Evolutionary conservation across 352 stramenopile genomes (phyloP).

Genomic region (Phytopythium litorale): DNA sequence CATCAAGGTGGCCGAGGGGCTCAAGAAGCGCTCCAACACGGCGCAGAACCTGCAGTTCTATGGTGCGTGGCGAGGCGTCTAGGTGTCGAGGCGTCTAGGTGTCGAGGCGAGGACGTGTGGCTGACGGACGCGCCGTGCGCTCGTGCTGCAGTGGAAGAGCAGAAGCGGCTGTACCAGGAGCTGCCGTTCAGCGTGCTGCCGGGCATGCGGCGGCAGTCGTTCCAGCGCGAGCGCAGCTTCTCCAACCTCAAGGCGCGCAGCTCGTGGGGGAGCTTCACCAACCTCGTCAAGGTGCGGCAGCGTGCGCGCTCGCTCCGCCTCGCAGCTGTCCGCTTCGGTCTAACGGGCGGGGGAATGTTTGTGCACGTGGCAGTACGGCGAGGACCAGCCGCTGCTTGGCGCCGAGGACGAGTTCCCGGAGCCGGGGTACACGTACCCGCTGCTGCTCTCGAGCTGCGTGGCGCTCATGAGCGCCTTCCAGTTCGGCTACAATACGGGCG

Average conservation of each 20-base stretch:
- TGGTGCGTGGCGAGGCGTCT: no score
- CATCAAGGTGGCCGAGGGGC: slow-evolving; percentile 59
- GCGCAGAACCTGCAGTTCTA: slow-evolving; percentile 79
- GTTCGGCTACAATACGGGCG: slow-evolving; percentile 74
- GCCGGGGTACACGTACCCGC: slow-evolving; percentile 59
- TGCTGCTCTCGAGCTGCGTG: slow-evolving; percentile 63
- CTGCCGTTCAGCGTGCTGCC: slow-evolving; percentile 67
- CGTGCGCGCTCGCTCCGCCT: no score
- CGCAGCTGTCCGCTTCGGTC: not conserved
- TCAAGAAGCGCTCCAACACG: slow-evolving; percentile 78
- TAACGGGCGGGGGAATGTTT: not conserved
- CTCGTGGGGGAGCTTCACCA: slow-evolving; percentile 54
- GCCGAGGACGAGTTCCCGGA: slow-evolving; percentile 57
- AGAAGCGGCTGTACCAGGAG: slow-evolving; percentile 72
- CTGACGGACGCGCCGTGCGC: not conserved
- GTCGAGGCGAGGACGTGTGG: no score
- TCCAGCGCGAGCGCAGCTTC: slow-evolving; percentile 68
- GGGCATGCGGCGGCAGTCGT: slow-evolving; percentile 67
- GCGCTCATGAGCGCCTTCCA: slow-evolving; percentile 68
- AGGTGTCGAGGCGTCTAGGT: no score
- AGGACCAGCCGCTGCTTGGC: slow-evolving; percentile 67
- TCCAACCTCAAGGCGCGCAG: slow-evolving; percentile 61
- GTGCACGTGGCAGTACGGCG: slow-evolving; percentile 30
- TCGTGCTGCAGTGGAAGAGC: slow-evolving; percentile 44
- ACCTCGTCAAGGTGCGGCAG: slow-evolving; percentile 29